A percentile compares a stretch with the other conserved stretches of the same genome.
Conservation (phyloP, 805 yeast genomes). For the Dipodascus albidus region DNA sequence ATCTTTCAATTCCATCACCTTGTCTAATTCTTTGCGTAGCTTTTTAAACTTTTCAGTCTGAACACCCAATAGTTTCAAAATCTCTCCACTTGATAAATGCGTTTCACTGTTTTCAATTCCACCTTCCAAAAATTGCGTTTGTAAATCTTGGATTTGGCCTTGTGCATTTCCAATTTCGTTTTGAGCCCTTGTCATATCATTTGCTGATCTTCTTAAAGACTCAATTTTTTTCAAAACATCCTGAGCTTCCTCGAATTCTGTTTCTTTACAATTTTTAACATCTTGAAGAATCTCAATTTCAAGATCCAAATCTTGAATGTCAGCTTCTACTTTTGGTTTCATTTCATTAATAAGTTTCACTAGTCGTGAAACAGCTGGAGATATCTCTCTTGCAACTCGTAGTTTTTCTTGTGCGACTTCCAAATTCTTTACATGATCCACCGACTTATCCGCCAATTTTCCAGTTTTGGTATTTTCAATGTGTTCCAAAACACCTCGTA, state of each 20-base stretch:
- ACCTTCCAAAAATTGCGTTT: neutral
- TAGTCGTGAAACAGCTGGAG: neutral
- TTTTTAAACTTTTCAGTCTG: neutral
- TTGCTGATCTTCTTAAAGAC: neutral
- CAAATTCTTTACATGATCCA: neutral
- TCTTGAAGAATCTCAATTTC: neutral
- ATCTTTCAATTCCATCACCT: neutral
- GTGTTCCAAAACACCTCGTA: neutral
- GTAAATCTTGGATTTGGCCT: constrained; percentile 1
- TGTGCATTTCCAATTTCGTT: constrained; percentile 1
- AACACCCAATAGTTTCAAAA: neutral
- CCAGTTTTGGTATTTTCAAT: neutral
- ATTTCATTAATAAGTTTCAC: neutral
- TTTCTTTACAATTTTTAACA: neutral
- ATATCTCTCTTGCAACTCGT: neutral
- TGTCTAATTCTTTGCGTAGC: neutral
- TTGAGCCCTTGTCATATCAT: constrained; percentile 8
- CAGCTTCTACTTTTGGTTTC: neutral
- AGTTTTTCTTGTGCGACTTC: neutral
- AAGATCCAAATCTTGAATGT: neutral
- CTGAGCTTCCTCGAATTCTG: neutral
- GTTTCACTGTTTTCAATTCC: neutral
- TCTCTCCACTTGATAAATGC: neutral
- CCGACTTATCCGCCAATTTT: neutral
- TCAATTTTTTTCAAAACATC: neutral